Conservation (phyloP, 495 filamentous ascomycete species). For the Friedmanniomyces simplex region DNA sequence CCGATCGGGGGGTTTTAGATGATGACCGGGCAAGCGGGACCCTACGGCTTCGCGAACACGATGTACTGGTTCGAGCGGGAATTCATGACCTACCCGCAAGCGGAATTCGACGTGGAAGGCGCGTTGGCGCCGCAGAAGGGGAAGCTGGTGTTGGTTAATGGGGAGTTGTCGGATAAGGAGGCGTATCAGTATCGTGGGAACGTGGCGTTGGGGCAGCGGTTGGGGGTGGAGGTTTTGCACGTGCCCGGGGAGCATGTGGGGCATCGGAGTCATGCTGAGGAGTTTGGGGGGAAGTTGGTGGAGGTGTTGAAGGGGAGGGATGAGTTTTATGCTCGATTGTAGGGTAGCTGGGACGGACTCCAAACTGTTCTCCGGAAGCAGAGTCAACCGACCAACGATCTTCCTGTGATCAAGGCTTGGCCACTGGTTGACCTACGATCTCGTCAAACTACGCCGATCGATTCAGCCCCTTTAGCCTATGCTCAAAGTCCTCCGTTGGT, state of each 20-base stretch:
- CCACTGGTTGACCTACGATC: no score
- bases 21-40: not conserved
- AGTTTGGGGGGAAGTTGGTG: not conserved
- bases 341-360: no score
- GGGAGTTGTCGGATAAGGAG: not conserved
- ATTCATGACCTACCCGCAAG: slow-evolving; percentile 1
- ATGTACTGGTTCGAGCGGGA: slow-evolving; percentile 7
- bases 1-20: no score
- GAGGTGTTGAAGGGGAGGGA: not conserved
- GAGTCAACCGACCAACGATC: no score
- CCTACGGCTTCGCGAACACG: not conserved
- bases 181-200: slow-evolving; percentile 4
- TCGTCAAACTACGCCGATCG: not conserved
- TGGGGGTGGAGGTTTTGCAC: not conserved
- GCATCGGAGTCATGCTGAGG: not conserved
- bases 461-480: slow-evolving; percentile 10
- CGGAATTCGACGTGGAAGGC: not conserved
- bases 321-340: not conserved
- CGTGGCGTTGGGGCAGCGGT: not conserved
- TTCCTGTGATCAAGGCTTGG: no score
- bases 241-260: slow-evolving; percentile 1
- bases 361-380: no score
- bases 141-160: slow-evolving; percentile 1
- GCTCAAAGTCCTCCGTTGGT: slow-evolving; percentile 7
- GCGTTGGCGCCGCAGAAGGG: not conserved